A percentile compares a stretch with the other conserved stretches of the same genome.
Conservation (phyloP, 2,329 filamentous ascomycete genomes). For the Beauveria scarabaeidicola region DNA sequence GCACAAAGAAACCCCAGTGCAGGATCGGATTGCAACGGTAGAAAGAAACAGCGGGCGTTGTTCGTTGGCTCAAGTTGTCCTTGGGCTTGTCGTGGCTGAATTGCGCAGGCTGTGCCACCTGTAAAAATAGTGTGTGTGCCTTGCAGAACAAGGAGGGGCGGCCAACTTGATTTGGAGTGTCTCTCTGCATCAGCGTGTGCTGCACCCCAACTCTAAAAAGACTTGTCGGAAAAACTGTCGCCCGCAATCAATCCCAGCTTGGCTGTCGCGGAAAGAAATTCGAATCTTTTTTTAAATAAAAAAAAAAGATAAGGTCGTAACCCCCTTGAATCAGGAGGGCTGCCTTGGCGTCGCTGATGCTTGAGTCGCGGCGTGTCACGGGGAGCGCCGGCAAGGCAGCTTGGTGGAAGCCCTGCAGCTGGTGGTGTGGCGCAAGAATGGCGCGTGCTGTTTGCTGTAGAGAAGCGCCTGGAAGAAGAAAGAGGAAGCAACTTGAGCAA, state of each 20-base stretch:
- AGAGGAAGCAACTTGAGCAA: neutral
- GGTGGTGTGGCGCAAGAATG: neutral
- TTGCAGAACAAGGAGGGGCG: neutral
- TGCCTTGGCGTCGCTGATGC: neutral
- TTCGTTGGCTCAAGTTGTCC: neutral
- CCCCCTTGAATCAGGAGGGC: neutral
- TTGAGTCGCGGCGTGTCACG: slow-evolving; percentile 3
- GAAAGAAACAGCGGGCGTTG: too few relatives aligned
- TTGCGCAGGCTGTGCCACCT: neutral
- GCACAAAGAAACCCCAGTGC: neutral
- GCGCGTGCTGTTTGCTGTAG: neutral
- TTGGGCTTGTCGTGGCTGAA: neutral
- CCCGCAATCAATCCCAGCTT: too few relatives aligned
- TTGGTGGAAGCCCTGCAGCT: neutral
- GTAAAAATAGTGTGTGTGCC: neutral
- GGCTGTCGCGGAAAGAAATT: neutral
- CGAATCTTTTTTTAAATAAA: neutral
- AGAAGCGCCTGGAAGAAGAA: neutral
- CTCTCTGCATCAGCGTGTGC: neutral
- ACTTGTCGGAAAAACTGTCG: too few relatives aligned
- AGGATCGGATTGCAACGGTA: too few relatives aligned
- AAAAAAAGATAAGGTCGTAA: neutral
- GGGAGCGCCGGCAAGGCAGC: neutral
- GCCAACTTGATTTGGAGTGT: neutral
- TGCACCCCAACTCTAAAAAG: neutral